These are phyloP conservation scores for Coemansia sp. DNA, from an alignment of 192 early-diverging fungal genomes.

Conservation along the genomic window DNA sequence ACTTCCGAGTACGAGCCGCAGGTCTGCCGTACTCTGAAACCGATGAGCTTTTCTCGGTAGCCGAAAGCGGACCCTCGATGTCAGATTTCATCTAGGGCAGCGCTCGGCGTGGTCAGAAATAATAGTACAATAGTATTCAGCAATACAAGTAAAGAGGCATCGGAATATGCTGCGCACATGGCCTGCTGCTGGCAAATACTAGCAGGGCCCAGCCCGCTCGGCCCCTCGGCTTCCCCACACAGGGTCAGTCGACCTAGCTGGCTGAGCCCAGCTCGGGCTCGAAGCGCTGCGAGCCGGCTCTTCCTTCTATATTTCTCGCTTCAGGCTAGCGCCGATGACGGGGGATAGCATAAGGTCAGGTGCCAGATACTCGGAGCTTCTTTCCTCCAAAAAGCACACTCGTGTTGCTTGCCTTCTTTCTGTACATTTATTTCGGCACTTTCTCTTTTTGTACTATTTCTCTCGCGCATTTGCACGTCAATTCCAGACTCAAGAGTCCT, in stretches of 20 bases:
- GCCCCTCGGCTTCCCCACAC: neutral
- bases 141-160: neutral
- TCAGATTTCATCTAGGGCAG: neutral
- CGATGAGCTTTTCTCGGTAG: constrained; percentile 1
- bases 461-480: constrained; percentile 3
- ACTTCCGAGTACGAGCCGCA: neutral
- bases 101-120: neutral
- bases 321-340: neutral
- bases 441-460: constrained; percentile 5
- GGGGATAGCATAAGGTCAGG: neutral
- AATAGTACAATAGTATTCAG: neutral
- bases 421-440: neutral
- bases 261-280: neutral
- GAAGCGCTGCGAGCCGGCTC: neutral
- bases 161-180: neutral
- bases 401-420: neutral
- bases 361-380: neutral
- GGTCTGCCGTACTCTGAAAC: neutral
- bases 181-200: neutral
- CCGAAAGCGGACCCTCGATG: constrained; percentile 7
- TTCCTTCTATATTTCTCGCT: neutral
- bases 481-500: neutral
- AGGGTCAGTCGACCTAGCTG: neutral
- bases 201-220: neutral
- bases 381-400: neutral